Percentiles rank a stretch among this genome's conserved stretches.
Conservation (phyloP, 768 basidiomycete species). For the Phanerochaete carnosa region DNA sequence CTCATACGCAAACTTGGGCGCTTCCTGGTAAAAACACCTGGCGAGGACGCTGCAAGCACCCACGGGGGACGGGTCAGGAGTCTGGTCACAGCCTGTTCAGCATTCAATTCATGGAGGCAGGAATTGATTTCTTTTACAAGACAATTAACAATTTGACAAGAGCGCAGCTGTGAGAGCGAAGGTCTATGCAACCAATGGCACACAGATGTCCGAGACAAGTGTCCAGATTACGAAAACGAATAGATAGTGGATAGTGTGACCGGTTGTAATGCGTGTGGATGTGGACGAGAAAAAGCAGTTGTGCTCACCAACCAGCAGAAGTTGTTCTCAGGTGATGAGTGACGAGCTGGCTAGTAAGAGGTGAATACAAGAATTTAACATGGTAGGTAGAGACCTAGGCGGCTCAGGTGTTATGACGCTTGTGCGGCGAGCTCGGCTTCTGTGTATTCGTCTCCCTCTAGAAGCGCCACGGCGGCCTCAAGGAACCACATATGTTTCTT, state of each 20-base stretch:
- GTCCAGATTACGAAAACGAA: background rate
- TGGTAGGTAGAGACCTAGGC: background rate
- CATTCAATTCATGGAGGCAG: too few relatives aligned
- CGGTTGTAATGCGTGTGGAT: background rate
- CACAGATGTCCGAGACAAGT: background rate
- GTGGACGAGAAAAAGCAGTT: background rate
- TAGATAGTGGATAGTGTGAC: background rate
- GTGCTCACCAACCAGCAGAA: background rate
- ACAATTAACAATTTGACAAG: background rate
- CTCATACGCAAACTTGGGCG: background rate
- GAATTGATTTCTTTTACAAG: background rate
- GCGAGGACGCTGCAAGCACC: background rate
- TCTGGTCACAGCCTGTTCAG: background rate
- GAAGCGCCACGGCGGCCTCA: slow-evolving; percentile 85
- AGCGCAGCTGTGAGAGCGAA: background rate
- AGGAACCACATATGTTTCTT: slow-evolving; percentile 97
- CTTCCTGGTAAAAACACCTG: too few relatives aligned
- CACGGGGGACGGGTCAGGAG: background rate
- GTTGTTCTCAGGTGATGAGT: background rate
- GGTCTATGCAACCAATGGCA: background rate
- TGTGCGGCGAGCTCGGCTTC: slow-evolving; percentile 33
- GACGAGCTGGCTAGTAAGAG: background rate
- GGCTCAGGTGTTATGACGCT: background rate
- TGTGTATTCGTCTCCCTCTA: slow-evolving; percentile 74
- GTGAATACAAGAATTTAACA: background rate